Evolutionary conservation across 495 filamentous ascomycete species (phyloP).

Genomic region (Filosporella fistucella): DNA sequence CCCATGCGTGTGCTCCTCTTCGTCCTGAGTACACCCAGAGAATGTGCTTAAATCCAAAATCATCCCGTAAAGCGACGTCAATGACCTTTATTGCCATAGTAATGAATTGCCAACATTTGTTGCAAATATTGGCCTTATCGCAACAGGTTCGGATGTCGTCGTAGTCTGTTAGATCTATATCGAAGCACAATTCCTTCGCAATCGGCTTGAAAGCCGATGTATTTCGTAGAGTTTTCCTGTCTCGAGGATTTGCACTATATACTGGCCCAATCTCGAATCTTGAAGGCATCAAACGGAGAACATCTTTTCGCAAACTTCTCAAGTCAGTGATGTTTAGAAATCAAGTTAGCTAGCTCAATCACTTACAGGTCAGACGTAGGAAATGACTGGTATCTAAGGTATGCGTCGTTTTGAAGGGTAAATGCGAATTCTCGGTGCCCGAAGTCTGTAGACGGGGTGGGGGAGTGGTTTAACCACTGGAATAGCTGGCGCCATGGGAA

Average conservation of each 20-base stretch:
- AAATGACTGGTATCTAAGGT: slow-evolving; percentile 90
- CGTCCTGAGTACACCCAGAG: slow-evolving; percentile 98
- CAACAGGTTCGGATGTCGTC: slow-evolving; percentile 96
- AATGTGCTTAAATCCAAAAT: slow-evolving; percentile 95
- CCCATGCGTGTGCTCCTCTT: slow-evolving; percentile 95
- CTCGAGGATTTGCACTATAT: slow-evolving; percentile 87
- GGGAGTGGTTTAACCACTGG: slow-evolving; percentile 96
- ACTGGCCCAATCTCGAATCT: slow-evolving; percentile 98
- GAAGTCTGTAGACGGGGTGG: slow-evolving; percentile 81
- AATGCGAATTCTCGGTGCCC: slow-evolving; percentile 92
- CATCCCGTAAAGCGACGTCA: slow-evolving; percentile 78
- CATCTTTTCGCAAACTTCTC: slow-evolving; percentile 79
- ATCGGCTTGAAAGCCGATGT: slow-evolving; percentile 66
- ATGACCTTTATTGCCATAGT: slow-evolving; percentile 96
- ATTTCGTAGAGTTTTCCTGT: slow-evolving; percentile 84
- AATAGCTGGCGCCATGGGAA: slow-evolving; percentile 95
- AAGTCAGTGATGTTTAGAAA: background rate
- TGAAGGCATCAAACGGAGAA: slow-evolving; percentile 77
- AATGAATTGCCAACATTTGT: slow-evolving; percentile 93
- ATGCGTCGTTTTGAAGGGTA: slow-evolving; percentile 82
- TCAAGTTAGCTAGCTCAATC: background rate
- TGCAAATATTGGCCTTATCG: slow-evolving; percentile 86
- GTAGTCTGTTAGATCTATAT: slow-evolving; percentile 99
- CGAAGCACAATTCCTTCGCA: slow-evolving; percentile 91
- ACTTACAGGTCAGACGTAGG: slow-evolving; percentile 76